Base-by-base conservation (phyloP, 2,329 filamentous ascomycete species). In the Ustulina deusta region DNA sequence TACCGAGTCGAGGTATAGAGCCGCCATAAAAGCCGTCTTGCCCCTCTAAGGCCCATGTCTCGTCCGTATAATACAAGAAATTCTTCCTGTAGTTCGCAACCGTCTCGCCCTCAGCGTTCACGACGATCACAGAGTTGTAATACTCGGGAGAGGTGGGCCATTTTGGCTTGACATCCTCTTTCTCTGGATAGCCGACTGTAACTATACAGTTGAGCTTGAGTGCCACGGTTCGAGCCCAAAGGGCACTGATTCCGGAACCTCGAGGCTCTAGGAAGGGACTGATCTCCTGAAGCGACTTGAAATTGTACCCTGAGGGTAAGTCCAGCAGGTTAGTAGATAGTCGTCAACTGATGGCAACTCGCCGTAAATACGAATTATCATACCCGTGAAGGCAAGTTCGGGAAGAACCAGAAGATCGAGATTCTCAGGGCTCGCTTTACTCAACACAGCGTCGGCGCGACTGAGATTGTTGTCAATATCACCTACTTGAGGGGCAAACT, bases 361-460 rank as follows among this genome's bases (percentile, higher is more conserved):
- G 29, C 49, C 49, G 10, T 29, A 20, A 29, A 52, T 25, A 70
- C 29, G 9, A 3, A 36, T 17, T 51, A 22, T 36, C 71, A 63
- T 72, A 92, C 90, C 90, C 65, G 88, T 86, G 75, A 95, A 93
- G 0, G 92, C 91, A 77, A 95, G 81, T 76, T 95, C 93, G 0
- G 93, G 92, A 0, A 95, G 80, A 0, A 95, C 87, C 0, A 96
- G 82, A 34, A 94, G 83, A 75, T 93, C 91, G 1, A 94, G 54
- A n/a, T 85, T 80, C 1, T 85, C 79, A 0, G 84, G 80, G 6
- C 84, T 79, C 0, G 86, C 85, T 29, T 76, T 82, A 20, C 79
- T 83, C 11, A 95, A 80, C 3, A 94, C 83, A 0, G 83, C 79
- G 71, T 94, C 89, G 68, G 92, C 92, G 20, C 85, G 85, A 70